A percentile compares a stretch with the other conserved stretches of the same genome.
These are phyloP conservation scores for Paecilomyces fulvus DNA, from an alignment of 2,329 filamentous ascomycete genomes.

Conservation along the genomic window DNA sequence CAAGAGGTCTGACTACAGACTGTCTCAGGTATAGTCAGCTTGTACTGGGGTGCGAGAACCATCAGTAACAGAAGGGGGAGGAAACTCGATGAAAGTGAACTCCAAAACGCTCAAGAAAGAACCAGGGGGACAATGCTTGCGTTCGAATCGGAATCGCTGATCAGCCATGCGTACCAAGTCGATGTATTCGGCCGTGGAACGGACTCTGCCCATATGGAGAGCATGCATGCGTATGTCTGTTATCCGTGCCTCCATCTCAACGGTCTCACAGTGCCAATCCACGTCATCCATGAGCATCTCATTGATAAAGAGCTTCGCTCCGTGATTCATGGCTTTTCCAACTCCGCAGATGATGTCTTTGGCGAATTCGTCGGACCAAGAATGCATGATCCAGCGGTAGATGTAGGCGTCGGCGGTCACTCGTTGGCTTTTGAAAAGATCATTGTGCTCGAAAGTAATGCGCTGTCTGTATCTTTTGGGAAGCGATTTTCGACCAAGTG, in stretches of 20 bases:
- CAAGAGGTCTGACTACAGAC: background rate
- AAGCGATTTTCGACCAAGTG: background rate
- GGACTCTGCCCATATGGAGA: background rate
- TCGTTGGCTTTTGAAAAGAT: background rate
- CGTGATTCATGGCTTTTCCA: background rate
- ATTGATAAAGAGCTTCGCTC: background rate
- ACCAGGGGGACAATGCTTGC: background rate
- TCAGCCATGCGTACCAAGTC: background rate
- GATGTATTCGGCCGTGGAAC: background rate
- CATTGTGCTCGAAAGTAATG: background rate
- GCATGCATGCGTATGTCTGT: background rate
- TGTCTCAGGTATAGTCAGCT: background rate
- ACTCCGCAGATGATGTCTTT: background rate
- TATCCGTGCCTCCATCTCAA: background rate
- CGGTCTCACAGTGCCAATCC: background rate
- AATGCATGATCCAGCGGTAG: background rate
- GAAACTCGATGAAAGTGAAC: background rate
- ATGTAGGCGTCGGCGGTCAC: background rate
- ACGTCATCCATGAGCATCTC: background rate
- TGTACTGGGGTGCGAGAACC: background rate
- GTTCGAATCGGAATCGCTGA: background rate
- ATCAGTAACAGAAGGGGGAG: background rate
- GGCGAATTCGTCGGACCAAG: background rate
- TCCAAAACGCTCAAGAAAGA: background rate
- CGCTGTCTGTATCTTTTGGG: background rate